These are phyloP conservation scores for Cinnamomum chago DNA, from an alignment of 164 flowering plant genomes.

Conservation along the genomic window DNA sequence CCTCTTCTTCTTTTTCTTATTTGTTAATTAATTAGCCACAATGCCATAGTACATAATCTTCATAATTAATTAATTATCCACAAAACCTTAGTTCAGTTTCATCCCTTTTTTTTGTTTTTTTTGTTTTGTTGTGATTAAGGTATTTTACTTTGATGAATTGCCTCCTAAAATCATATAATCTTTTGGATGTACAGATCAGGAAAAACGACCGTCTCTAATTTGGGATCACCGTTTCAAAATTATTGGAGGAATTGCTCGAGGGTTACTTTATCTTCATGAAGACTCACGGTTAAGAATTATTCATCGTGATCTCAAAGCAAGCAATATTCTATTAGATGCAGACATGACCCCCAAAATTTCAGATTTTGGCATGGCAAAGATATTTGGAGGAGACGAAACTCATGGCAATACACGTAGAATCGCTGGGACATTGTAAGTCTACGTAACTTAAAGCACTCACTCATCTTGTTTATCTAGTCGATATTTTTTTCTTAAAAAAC, in stretches of 20 bases:
- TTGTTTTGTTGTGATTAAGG: too few relatives aligned
- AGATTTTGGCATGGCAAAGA: constrained; percentile 48
- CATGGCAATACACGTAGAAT: constrained; percentile 21
- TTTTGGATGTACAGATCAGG: constrained; percentile 4
- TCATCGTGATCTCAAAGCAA: constrained; percentile 57
- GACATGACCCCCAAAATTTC: constrained; percentile 47
- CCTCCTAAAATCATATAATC: too few relatives aligned
- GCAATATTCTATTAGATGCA: constrained; percentile 46
- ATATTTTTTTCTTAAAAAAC: too few relatives aligned
- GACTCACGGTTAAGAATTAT: constrained; percentile 49
- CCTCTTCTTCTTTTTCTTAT: too few relatives aligned
- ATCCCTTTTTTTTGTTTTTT: too few relatives aligned
- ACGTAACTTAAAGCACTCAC: too few relatives aligned
- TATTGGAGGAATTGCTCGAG: constrained; percentile 44
- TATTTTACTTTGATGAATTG: too few relatives aligned
- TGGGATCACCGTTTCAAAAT: constrained; percentile 26
- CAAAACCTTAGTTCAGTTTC: too few relatives aligned
- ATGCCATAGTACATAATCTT: too few relatives aligned
- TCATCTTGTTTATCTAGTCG: too few relatives aligned
- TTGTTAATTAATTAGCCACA: too few relatives aligned
- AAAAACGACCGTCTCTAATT: constrained; percentile 2
- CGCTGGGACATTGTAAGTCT: constrained; percentile 41
- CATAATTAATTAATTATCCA: too few relatives aligned
- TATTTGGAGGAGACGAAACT: constrained; percentile 26
- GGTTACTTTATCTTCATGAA: constrained; percentile 56